phyloP scores from a whole-genome alignment of 1,284 basidiomycete species.

The Neotropicomus parvogracilis region DNA sequence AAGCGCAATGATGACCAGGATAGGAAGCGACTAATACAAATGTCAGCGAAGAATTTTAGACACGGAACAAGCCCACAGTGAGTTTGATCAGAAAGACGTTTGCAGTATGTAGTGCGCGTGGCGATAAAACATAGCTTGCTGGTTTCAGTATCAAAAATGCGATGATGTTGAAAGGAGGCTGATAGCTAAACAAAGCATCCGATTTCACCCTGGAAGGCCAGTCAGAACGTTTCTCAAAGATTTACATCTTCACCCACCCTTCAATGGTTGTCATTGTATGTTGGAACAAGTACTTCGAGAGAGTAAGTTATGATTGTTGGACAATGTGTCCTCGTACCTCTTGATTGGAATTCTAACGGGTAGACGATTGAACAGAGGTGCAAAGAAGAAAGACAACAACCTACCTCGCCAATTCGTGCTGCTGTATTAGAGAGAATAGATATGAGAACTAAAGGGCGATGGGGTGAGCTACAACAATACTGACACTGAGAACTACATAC shows the following conservation, averaged over 20 bases:
- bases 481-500: conserved; percentile 40
- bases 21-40: conserved; percentile 62
- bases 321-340: conserved; percentile 48
- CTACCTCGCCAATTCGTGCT: conserved; percentile 70
- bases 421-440: conserved; percentile 86
- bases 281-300: conserved; percentile 77
- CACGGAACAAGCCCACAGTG: conserved; percentile 37
- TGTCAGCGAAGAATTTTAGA: conserved; percentile 6
- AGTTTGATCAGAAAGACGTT: conserved; percentile 83
- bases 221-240: conserved; percentile 1
- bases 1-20: conserved; percentile 70
- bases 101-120: conserved; percentile 69
- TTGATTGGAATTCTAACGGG: conserved; percentile 68
- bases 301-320: conserved; percentile 9
- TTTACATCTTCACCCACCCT: conserved; percentile 49
- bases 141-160: conserved; percentile 79
- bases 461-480: not conserved
- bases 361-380: conserved; percentile 4
- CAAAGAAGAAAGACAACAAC: conserved; percentile 28
- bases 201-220: conserved; percentile 63
- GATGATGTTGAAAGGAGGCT: conserved; percentile 80
- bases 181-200: conserved; percentile 87
- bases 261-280: conserved; percentile 84
- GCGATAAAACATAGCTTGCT: conserved; percentile 66
- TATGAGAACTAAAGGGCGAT: conserved; percentile 58